Evolutionary conservation across 2,329 filamentous ascomycete species (phyloP), one percentile per base, ranked within the genome.

Genomic region (Dactylonectria macrodidyma): DNA sequence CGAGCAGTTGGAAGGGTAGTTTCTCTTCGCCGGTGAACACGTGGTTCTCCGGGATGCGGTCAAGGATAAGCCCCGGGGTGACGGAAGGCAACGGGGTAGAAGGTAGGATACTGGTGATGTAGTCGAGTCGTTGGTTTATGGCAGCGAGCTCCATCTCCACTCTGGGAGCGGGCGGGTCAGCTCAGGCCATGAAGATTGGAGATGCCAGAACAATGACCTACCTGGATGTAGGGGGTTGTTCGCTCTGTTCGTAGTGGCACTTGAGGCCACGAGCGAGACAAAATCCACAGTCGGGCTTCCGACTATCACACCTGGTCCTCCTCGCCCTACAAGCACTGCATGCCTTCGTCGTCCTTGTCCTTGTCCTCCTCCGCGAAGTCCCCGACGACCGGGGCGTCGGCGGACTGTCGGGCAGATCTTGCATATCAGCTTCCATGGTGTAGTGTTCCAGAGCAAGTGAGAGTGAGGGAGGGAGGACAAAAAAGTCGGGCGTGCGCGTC

Each of bases 11-110:
- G 22, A 57, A 57, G 34, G 54, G 54, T n/a, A 57, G 36, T 26
- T 57, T 57, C 36, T 57, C 54, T 24, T 57, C 36, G 34, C 54
- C 54, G n/a, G 54, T 57, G 54, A 57, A 57, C 5, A 56, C 52
- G 14, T 56, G 34, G 52, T 56, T 56, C 5, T 56, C 52, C 24
- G 11, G 47, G 24, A 11, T 50, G 47, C 11, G 47, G 24, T 30
- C 47, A 2, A 50, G 47, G 11, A 24, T 14, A 22, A 11, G 3
- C 47, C 47, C 47, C 24, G 47, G 47, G 19, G 19, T 14, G 47
- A 30, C 22, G n/a, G 54, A 44, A 26, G 54, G 54, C 22, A 44
- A 30, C 54, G 24, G 54, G 8, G 54, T 30, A 57, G 34, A 46
- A 44, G 54, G 54, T 26, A 57, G 54, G 19, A 57, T 16, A 11